Base-by-base conservation (phyloP, 306 rosid genomes). In the Castanea mollissima region DNA sequence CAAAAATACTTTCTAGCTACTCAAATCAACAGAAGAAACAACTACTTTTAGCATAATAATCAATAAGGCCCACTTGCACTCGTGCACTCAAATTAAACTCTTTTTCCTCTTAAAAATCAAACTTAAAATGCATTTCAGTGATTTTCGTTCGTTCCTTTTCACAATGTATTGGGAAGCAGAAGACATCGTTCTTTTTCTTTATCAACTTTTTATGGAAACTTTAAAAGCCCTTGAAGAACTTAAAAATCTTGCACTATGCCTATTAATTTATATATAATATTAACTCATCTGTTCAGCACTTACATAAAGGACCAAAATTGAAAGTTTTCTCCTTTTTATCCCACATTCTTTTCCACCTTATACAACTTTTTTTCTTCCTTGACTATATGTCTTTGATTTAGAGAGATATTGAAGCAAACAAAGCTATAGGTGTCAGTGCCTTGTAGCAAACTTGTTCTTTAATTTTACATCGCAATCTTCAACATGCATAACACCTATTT, bases 241-340 rank as follows among this genome's bases (percentile, higher is more conserved):
- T 74, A 79, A 70, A 81, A 29, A n/a, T 29, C 79, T 72, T 31
- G 75, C 80, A 78, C 81, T 57, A 56, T 58, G 71, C 70, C 41
- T 35, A 41, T 41, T 41, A 41, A 41, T 41, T 41, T 41, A 7
- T 41, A 76, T 54, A 85, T 59, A 81, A 79, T 73, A 79, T 29
- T 62, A 69, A 79, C 75, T 55, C 77, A 85, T 85, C 9, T 56
- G 65, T 59, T 41, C 76, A 56, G 62, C 71, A 69, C 32, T 23
- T 83, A 81, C 60, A 78, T 80, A 63, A 79, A 80, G 76, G 78
- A 75, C 81, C 63, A 83, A 82, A 83, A 62, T 83, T 14, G 75
- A 81, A 76, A 78, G 80, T 79, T 49, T 63, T 58, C 71, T 69
- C 63, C 90, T 82, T 89, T 83, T 77, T 75, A 71, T 74, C 75